Evolutionary conservation across 176 grass and related monocot species (phyloP), one percentile per base, ranked within the genome.

Genomic region (Microstegium vimineum): DNA sequence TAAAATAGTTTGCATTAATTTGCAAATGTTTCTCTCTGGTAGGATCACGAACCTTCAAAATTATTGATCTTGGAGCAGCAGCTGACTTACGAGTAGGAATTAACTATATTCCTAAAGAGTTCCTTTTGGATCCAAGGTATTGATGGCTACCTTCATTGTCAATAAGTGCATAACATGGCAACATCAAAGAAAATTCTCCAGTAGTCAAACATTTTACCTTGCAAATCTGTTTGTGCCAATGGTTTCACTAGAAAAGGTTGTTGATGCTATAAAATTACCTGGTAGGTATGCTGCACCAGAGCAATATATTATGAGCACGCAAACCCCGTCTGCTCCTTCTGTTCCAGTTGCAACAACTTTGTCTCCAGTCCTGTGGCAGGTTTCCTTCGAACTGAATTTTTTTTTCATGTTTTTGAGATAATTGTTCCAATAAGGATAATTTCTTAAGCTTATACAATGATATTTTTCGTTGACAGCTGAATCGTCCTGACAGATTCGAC

Each of bases 221-320:
- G 54, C n/a, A 5, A 87, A 66, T 20, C n/a, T 81, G 33, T 18
- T 79, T 62, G 6, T 59, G 45, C 34, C 69, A 52, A 85, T 81
- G 34, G 69, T 61, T 75, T 45, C 8, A 38, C 13, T 56, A 61
- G 41, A 36, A 34, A 41, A 71, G 26, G 79, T 83, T 11, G 17
- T 83, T 81, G 40, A 94, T 73, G 7, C 52, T 91, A 56, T 83
- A 74, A 15, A n/a, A 34, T 73, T 54, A 5, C 30, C 69, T 85
- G 78, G 37, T 81, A 99, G 96, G 83, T 99, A 95, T 95, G 73
- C 96, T 54, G 96, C 96, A 83, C 96, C 96, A 23, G 96, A 99
- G 77, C 96, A 99, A 82, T 99, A 99, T 83, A 99, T 94, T 72
- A 99, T 99, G 96, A 99, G 96, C 65, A 99, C 96, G 5, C 93